Evolutionary conservation across 2,329 filamentous ascomycete genomes (phyloP).

Genomic region (Alternaria panax): DNA sequence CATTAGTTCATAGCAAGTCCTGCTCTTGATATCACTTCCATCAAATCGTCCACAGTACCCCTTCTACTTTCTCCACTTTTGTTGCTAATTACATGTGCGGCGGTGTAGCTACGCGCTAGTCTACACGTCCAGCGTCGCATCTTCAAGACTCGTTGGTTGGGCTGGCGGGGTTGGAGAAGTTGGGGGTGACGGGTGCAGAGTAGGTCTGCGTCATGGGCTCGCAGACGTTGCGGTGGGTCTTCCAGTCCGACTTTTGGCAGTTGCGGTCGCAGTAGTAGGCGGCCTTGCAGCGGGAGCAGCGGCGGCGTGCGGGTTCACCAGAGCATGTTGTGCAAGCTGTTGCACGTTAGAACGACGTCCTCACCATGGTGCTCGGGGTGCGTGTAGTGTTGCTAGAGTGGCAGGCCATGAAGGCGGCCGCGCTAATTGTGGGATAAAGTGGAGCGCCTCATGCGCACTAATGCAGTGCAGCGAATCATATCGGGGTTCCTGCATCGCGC

Average conservation of each 20-base stretch:
- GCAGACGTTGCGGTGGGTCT: slow-evolving; percentile 58
- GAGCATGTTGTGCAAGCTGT: slow-evolving; percentile 39
- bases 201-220: slow-evolving; percentile 33
- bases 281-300: slow-evolving; percentile 59
- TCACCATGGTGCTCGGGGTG: background rate
- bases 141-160: slow-evolving; percentile 31
- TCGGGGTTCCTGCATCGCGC: slow-evolving; percentile 38
- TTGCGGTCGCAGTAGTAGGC: slow-evolving; percentile 60
- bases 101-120: background rate
- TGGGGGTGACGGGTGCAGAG: slow-evolving; percentile 36
- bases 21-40: slow-evolving; percentile 1
- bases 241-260: slow-evolving; percentile 63
- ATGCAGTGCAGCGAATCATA: slow-evolving; percentile 23
- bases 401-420: slow-evolving; percentile 13
- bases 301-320: slow-evolving; percentile 31
- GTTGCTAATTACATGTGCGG: background rate
- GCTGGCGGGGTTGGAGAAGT: slow-evolving; percentile 37
- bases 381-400: slow-evolving; percentile 4
- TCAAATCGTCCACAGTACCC: background rate
- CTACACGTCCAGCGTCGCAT: background rate
- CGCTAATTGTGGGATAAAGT: slow-evolving; percentile 21
- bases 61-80: background rate
- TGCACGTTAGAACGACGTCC: slow-evolving; percentile 9
- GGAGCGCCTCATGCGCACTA: slow-evolving; percentile 22
- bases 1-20: slow-evolving; percentile 4